These are phyloP conservation scores for Babesia gibsoni DNA, from an alignment of 169 alveolate species.

Conservation along the genomic window DNA sequence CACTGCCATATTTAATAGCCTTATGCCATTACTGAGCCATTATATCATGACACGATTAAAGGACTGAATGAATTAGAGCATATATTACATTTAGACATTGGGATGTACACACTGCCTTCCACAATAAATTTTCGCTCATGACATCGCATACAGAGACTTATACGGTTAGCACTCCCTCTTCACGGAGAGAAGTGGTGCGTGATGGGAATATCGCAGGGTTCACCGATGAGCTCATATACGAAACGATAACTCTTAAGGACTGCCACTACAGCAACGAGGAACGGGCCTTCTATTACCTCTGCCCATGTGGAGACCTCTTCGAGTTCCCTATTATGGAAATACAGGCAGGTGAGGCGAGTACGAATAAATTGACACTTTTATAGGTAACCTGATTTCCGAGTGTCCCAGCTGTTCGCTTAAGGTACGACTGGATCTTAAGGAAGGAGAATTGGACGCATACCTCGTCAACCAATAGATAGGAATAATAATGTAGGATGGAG, in stretches of 20 bases:
- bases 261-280: conserved; percentile 53
- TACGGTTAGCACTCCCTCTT: neutral
- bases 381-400: conserved; percentile 58
- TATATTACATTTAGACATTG: too few relatives aligned
- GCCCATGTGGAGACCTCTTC: conserved; percentile 65
- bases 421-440: conserved; percentile 36
- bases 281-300: conserved; percentile 43
- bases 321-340: conserved; percentile 41
- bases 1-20: too few relatives aligned
- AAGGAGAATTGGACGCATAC: conserved; percentile 48
- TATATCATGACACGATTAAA: too few relatives aligned
- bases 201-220: conserved; percentile 47
- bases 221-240: conserved; percentile 52
- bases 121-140: neutral
- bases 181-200: conserved; percentile 6
- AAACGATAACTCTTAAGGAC: conserved; percentile 35
- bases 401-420: conserved; percentile 65
- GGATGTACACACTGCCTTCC: neutral
- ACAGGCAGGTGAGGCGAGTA: conserved; percentile 13
- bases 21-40: too few relatives aligned
- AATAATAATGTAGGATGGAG: neutral
- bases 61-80: too few relatives aligned
- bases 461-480: neutral
- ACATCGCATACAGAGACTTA: neutral
- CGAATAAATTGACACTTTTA: neutral